phyloP scores from a whole-genome alignment of 2,329 filamentous ascomycete genomes.

The Phaeophleospora eucalypticola region DNA sequence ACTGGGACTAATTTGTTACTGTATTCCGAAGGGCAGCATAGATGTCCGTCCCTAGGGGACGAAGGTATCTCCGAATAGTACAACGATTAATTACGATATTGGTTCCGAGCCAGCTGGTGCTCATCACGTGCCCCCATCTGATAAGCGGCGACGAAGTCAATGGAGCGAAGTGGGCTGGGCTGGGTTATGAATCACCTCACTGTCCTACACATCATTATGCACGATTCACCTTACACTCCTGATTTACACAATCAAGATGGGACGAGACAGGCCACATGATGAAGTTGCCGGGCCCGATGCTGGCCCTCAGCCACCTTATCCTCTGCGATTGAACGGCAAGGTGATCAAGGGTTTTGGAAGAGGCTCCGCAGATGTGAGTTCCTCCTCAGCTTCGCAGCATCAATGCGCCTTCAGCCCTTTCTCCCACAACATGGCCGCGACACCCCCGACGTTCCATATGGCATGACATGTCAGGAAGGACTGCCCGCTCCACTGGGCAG shows the following conservation, averaged over 20 bases:
- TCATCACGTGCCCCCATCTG: background rate
- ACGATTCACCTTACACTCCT: background rate
- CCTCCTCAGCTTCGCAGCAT: background rate
- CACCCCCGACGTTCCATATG: background rate
- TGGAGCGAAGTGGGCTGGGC: background rate
- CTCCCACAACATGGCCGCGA: background rate
- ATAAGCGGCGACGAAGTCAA: background rate
- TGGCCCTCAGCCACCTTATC: constrained; percentile 75
- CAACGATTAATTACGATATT: no score
- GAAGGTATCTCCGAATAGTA: no score
- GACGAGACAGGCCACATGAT: constrained; percentile 55
- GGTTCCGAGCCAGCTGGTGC: no score
- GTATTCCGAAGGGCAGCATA: no score
- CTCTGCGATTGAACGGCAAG: constrained; percentile 75
- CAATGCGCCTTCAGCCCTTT: background rate
- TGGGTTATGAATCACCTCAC: background rate
- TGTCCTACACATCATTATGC: constrained; percentile 1
- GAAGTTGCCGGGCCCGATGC: constrained; percentile 67
- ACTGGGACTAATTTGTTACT: background rate
- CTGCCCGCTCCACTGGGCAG: background rate
- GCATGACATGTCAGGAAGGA: constrained; percentile 1
- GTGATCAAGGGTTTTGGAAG: constrained; percentile 92
- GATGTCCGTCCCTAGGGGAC: no score
- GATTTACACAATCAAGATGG: constrained; percentile 19
- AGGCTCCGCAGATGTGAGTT: constrained; percentile 77